Evolutionary conservation across 441 rosid species (phyloP).

Genomic region (Theobroma grandiflorum): DNA sequence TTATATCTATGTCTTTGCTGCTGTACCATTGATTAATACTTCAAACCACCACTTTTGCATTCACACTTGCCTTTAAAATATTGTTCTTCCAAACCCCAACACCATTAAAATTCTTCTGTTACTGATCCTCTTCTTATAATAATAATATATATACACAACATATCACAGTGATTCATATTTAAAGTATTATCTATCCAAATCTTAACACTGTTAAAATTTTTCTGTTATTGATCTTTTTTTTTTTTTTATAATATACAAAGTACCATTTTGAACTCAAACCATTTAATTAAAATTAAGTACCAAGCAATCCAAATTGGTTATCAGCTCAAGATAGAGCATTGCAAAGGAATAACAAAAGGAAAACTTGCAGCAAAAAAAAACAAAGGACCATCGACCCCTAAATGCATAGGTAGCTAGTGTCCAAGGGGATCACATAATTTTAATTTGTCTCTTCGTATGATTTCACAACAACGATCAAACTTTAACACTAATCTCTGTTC

Average conservation of each 20-base stretch:
- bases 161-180: too few relatives aligned
- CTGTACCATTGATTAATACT: not conserved
- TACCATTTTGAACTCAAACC: too few relatives aligned
- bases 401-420: not conserved
- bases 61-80: not conserved
- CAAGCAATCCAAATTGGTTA: too few relatives aligned
- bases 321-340: not conserved
- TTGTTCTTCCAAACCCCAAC: too few relatives aligned
- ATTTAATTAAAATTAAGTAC: too few relatives aligned
- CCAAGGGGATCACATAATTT: slow-evolving; percentile 16
- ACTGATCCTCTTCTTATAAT: too few relatives aligned
- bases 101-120: too few relatives aligned
- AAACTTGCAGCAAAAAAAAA: not conserved
- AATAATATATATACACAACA: too few relatives aligned
- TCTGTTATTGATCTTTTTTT: too few relatives aligned
- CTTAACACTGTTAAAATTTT: too few relatives aligned
- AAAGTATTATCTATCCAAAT: too few relatives aligned
- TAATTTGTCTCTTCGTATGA: slow-evolving; percentile 30
- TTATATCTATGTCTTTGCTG: not conserved
- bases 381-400: not conserved
- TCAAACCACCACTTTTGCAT: slow-evolving; percentile 2
- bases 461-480: slow-evolving; percentile 18
- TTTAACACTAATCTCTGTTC: slow-evolving; percentile 30
- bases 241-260: too few relatives aligned
- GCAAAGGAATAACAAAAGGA: not conserved